Evolutionary conservation across 345 rosid genomes (phyloP).

Genomic region (Mangifera indica): DNA sequence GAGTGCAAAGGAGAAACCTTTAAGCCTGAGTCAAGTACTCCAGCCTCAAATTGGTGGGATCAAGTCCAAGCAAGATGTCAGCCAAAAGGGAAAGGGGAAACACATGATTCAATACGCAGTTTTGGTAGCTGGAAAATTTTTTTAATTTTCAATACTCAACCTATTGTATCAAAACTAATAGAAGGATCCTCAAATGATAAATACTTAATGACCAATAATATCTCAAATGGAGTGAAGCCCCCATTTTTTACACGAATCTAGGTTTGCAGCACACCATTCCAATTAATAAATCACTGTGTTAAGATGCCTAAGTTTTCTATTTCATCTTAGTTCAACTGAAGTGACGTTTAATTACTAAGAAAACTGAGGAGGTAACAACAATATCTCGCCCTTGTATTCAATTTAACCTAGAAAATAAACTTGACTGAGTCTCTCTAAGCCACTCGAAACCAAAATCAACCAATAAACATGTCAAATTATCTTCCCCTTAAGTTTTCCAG

Average conservation of each 20-base stretch:
- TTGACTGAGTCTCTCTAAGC: neutral
- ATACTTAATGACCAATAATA: neutral
- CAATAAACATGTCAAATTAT: conserved; percentile 5
- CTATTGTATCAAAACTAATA: neutral
- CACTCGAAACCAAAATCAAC: neutral
- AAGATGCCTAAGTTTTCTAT: neutral
- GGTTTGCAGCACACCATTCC: neutral
- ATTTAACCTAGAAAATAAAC: neutral
- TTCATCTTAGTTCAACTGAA: neutral
- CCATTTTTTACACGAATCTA: neutral
- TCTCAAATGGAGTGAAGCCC: neutral
- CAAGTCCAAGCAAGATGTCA: neutral
- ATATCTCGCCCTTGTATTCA: neutral
- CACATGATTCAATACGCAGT: neutral
- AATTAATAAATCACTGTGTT: neutral
- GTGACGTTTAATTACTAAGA: neutral
- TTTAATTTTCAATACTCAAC: neutral
- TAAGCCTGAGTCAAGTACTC: neutral
- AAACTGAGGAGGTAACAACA: neutral
- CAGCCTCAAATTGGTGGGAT: neutral
- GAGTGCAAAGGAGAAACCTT: neutral
- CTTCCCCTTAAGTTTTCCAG: neutral
- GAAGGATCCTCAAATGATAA: neutral
- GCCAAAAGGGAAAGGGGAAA: neutral
- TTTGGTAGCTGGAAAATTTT: neutral